These are phyloP conservation scores for Plicaturopsis crispa DNA, from an alignment of 768 basidiomycete genomes.

Conservation along the genomic window DNA sequence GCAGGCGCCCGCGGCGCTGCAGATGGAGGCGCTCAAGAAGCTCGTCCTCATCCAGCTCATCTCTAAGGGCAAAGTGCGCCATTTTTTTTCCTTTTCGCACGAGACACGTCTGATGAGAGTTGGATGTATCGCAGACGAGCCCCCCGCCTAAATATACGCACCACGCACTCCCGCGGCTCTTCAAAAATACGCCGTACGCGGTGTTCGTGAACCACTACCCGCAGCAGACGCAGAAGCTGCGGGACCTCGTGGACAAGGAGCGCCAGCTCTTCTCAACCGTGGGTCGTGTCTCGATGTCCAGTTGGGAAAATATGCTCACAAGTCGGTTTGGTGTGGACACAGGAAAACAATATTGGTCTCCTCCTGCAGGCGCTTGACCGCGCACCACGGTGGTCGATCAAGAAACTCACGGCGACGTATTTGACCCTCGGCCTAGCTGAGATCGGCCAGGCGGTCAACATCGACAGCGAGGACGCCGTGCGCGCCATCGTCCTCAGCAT, in stretches of 20 bases:
- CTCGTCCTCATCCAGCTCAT: slow-evolving; percentile 74
- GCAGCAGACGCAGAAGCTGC: slow-evolving; percentile 36
- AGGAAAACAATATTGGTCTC: slow-evolving; percentile 74
- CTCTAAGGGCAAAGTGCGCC: slow-evolving; percentile 57
- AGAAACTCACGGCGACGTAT: slow-evolving; percentile 77
- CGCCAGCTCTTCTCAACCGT: slow-evolving; percentile 43
- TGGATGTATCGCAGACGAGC: slow-evolving; percentile 25
- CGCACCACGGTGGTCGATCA: slow-evolving; percentile 72
- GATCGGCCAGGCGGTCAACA: slow-evolving; percentile 48
- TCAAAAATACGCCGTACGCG: slow-evolving; percentile 64
- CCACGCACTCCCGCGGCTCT: slow-evolving; percentile 41
- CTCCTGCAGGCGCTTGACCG: slow-evolving; percentile 57
- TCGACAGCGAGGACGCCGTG: slow-evolving; percentile 46
- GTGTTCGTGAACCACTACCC: slow-evolving; percentile 64
- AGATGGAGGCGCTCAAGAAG: slow-evolving; percentile 86
- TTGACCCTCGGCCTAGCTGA: slow-evolving; percentile 69
- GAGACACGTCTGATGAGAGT: slow-evolving; percentile 1
- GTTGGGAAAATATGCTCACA: too few relatives aligned
- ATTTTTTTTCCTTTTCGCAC: neutral
- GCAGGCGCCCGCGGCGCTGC: slow-evolving; percentile 52
- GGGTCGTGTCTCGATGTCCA: slow-evolving; percentile 17
- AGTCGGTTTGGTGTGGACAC: slow-evolving; percentile 1
- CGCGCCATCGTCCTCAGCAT: slow-evolving; percentile 60
- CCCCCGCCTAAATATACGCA: slow-evolving; percentile 73
- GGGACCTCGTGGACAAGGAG: slow-evolving; percentile 47